Evolutionary conservation across 2,329 filamentous ascomycete species (phyloP).

Genomic region (Fusarium globosum): DNA sequence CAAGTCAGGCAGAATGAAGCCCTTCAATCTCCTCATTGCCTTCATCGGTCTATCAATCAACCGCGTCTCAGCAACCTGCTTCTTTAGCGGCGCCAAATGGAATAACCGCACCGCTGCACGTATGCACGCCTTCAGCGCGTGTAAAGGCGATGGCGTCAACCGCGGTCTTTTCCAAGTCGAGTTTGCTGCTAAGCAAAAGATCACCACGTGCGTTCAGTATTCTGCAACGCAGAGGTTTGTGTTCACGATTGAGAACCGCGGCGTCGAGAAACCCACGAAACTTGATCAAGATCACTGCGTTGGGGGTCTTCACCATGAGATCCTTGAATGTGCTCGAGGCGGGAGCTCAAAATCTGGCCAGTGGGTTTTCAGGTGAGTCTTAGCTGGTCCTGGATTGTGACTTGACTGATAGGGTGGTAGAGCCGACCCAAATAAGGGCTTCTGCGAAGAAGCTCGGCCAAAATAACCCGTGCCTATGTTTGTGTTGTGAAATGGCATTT

Average conservation of each 20-base stretch:
- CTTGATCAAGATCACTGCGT: background rate
- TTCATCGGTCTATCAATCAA: background rate
- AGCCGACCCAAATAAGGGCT: background rate
- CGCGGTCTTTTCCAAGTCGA: background rate
- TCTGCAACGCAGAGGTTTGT: background rate
- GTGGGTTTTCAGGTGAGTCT: background rate
- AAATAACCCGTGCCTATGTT: background rate
- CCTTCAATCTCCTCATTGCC: background rate
- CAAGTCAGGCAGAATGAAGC: background rate
- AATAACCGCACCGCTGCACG: background rate
- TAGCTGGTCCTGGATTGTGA: background rate
- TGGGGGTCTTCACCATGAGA: background rate
- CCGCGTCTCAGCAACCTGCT: background rate
- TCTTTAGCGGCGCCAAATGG: background rate
- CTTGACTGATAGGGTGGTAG: background rate
- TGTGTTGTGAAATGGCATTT: background rate
- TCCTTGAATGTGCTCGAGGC: background rate
- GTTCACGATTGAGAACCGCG: background rate
- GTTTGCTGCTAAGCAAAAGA: background rate
- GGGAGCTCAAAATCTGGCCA: background rate
- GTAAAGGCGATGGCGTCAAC: background rate
- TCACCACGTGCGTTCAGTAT: background rate
- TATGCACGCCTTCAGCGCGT: background rate
- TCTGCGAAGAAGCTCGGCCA: background rate
- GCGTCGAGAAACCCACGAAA: no score